A percentile compares a stretch with the other conserved stretches of the same genome.
These are phyloP conservation scores for Leucogyrophana mollusca DNA, from an alignment of 768 basidiomycete species.

Conservation along the genomic window DNA sequence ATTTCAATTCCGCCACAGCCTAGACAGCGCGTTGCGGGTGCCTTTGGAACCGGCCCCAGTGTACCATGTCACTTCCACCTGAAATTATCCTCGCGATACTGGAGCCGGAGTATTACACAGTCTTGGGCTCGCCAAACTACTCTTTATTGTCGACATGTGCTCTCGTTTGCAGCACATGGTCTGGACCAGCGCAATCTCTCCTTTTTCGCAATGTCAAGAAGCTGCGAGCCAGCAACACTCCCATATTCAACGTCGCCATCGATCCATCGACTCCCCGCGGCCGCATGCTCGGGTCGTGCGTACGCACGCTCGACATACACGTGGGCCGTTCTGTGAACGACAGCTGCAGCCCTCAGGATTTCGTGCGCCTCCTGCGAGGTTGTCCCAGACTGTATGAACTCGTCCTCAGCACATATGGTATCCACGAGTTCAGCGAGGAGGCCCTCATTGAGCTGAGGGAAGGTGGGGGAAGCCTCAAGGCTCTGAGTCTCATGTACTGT, in stretches of 20 bases:
- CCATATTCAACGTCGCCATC: conserved; percentile 16
- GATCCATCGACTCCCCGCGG: conserved; percentile 12
- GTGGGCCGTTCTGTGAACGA: conserved; percentile 9
- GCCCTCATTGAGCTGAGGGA: conserved; percentile 23
- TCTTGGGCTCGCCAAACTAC: conserved; percentile 16
- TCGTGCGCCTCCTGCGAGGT: conserved; percentile 18
- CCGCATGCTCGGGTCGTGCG: conserved; percentile 12
- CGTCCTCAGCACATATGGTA: conserved; percentile 15
- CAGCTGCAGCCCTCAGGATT: conserved; percentile 7
- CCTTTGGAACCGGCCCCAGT: no score
- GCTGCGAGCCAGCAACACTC: conserved; percentile 1
- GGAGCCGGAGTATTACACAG: conserved; percentile 23
- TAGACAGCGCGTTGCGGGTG: no score
- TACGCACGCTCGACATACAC: conserved; percentile 21
- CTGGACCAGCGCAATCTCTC: conserved; percentile 24
- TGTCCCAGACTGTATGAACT: conserved; percentile 37
- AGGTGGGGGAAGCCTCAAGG: conserved; percentile 25
- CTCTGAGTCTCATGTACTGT: conserved; percentile 31
- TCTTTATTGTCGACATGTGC: conserved; percentile 18
- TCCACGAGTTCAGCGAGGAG: conserved; percentile 29
- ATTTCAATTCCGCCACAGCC: no score
- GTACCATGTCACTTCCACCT: conserved; percentile 15
- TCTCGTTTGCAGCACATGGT: conserved; percentile 27
- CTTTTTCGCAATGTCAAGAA: conserved; percentile 22
- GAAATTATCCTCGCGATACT: conserved; percentile 22